Evolutionary conservation across 768 basidiomycete genomes (phyloP).

Genomic region (Macrocybe gigantea): DNA sequence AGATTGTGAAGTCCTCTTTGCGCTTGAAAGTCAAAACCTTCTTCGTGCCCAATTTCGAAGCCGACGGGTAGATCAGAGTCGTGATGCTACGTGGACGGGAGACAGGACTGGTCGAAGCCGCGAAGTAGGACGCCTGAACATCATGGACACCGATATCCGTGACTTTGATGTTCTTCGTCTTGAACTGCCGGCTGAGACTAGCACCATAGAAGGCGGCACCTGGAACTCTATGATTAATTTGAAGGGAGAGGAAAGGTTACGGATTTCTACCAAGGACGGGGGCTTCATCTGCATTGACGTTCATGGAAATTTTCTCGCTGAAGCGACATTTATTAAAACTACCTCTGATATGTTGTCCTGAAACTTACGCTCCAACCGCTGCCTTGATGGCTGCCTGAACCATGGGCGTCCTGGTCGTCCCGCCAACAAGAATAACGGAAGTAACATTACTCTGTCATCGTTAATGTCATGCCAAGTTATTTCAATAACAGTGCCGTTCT

Average conservation of each 20-base stretch:
- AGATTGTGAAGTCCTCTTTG: slow-evolving; percentile 75
- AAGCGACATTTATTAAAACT: background rate
- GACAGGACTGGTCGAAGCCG: slow-evolving; percentile 46
- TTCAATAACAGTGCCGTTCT: slow-evolving; percentile 10
- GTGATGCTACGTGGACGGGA: slow-evolving; percentile 63
- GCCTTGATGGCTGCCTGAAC: slow-evolving; percentile 77
- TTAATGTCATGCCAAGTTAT: slow-evolving; percentile 3
- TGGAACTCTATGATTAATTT: slow-evolving; percentile 11
- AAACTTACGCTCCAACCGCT: slow-evolving; percentile 70
- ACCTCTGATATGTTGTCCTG: background rate
- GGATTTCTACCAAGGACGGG: slow-evolving; percentile 63
- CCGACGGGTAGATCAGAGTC: slow-evolving; percentile 70
- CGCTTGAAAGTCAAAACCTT: slow-evolving; percentile 86
- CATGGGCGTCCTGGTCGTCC: slow-evolving; percentile 86
- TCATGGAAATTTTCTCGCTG: slow-evolving; percentile 82
- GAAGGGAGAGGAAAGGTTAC: background rate
- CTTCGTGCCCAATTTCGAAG: slow-evolving; percentile 72
- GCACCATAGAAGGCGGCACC: slow-evolving; percentile 92
- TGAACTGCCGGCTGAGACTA: slow-evolving; percentile 81
- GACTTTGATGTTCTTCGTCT: slow-evolving; percentile 90
- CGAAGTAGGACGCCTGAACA: slow-evolving; percentile 72
- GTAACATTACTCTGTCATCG: slow-evolving; percentile 61
- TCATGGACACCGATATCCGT: slow-evolving; percentile 69
- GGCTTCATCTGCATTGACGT: slow-evolving; percentile 96
- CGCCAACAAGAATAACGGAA: slow-evolving; percentile 92